Percentiles rank a stretch among this genome's conserved stretches.
Evolutionary conservation across 2,329 filamentous ascomycete species (phyloP).

Genomic region (Exophiala alcalophila): DNA sequence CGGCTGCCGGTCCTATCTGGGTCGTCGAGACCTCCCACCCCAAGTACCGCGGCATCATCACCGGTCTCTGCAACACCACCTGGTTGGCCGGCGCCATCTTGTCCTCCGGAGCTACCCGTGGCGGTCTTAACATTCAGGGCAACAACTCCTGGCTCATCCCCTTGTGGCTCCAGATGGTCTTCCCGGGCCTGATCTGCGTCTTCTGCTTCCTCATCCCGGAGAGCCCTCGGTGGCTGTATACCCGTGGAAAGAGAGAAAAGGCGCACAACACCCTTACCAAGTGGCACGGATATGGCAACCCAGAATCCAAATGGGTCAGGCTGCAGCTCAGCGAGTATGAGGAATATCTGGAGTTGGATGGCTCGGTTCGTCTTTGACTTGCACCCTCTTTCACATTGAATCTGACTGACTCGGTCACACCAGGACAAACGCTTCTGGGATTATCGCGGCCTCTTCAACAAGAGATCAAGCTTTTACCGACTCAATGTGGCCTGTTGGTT

Average conservation of each 20-base stretch:
- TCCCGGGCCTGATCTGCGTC: slow-evolving; percentile 47
- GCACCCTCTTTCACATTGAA: neutral
- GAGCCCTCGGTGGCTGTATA: slow-evolving; percentile 61
- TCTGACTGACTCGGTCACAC: neutral
- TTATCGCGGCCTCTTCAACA: slow-evolving; percentile 52
- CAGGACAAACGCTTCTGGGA: slow-evolving; percentile 48
- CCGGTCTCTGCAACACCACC: slow-evolving; percentile 56
- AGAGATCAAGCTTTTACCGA: slow-evolving; percentile 49
- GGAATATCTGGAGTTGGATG: slow-evolving; percentile 35
- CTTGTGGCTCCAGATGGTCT: slow-evolving; percentile 51
- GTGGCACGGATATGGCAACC: slow-evolving; percentile 55
- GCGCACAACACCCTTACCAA: slow-evolving; percentile 57
- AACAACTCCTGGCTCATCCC: slow-evolving; percentile 58
- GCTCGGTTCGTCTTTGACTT: slow-evolving; percentile 22
- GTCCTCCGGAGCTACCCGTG: slow-evolving; percentile 55
- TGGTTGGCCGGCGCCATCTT: slow-evolving; percentile 54
- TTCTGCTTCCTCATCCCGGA: slow-evolving; percentile 58
- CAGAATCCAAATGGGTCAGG: slow-evolving; percentile 34
- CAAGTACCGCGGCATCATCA: slow-evolving; percentile 59
- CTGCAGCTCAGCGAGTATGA: slow-evolving; percentile 38
- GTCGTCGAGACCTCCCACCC: slow-evolving; percentile 63
- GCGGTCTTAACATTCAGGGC: slow-evolving; percentile 34
- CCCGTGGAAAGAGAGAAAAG: slow-evolving; percentile 57
- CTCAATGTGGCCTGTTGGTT: slow-evolving; percentile 51
- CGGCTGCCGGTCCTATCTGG: slow-evolving; percentile 61